These are phyloP conservation scores for Microdochium paspali DNA, from an alignment of 2,329 filamentous ascomycete genomes.

Conservation along the genomic window DNA sequence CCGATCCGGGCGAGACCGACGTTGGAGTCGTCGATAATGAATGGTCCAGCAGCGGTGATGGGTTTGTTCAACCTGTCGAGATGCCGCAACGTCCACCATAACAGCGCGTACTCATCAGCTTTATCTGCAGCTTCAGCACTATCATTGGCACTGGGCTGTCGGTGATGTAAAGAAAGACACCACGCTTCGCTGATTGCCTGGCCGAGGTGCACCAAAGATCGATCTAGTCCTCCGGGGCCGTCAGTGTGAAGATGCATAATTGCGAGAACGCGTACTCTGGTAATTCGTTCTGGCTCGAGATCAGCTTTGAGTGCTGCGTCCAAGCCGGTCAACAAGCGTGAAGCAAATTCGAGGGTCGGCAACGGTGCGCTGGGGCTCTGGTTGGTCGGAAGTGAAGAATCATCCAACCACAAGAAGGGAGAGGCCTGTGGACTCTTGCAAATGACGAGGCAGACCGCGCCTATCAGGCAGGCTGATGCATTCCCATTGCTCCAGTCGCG, in stretches of 20 bases:
- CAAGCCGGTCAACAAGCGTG: constrained; percentile 8
- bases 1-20: constrained; percentile 5
- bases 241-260: constrained; percentile 16
- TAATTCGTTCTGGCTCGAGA: constrained; percentile 11
- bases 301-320: constrained; percentile 15
- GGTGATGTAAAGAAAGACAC: constrained; percentile 12
- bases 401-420: constrained; percentile 9
- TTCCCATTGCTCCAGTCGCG: constrained; percentile 10
- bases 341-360: constrained; percentile 8
- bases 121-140: not conserved
- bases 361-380: not conserved
- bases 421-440: constrained; percentile 14
- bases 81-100: constrained; percentile 11
- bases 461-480: constrained; percentile 9
- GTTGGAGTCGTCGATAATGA: constrained; percentile 12
- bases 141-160: constrained; percentile 1
- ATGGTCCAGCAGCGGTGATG: constrained; percentile 10
- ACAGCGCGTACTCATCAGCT: constrained; percentile 5
- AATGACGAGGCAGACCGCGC: constrained; percentile 12
- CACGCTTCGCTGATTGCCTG: constrained; percentile 16
- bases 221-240: constrained; percentile 10
- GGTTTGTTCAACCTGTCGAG: constrained; percentile 12
- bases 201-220: constrained; percentile 10
- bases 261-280: constrained; percentile 13
- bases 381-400: constrained; percentile 2